Base-by-base conservation (phyloP, 2,329 filamentous ascomycete species). In the Apiospora arundinis region DNA sequence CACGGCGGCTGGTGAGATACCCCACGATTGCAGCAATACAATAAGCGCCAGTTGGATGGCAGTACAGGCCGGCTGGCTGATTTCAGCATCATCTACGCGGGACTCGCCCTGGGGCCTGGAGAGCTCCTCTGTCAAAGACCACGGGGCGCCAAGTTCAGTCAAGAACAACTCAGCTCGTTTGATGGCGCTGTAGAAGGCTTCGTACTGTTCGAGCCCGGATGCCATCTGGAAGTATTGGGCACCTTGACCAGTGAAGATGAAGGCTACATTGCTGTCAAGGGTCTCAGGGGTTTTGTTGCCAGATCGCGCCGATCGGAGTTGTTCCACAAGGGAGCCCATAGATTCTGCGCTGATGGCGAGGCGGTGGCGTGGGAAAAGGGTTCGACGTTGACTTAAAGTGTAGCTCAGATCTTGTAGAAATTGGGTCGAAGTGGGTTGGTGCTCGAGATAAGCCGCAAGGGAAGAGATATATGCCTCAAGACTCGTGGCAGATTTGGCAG, bases 21-120 rank as follows among this genome's bases (percentile, higher is more conserved):
- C 75, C 67, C 78, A 82, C 1, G 72, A 70, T 21, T 72, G 63
- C n/a, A 82, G 74, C 0, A 83, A 73, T 7, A 83, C 78, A 1
- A 84, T 77, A 0, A 86, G 73, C 1, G 75, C 84, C 0, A 87
- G 71, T 70, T 87, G 85, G 0, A 87, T 23, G 0, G 83, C 83
- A 0, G 84, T 85, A 42, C 80, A 85, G 0, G 83, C 52, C 0
- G 85, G 80, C 68, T 86, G 85, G 12, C 78, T 78, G 21, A 79
- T 66, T 11, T 76, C 74, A 1, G 80, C 74, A 7, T 75, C 71
- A 11, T 77, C 70, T 16, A 78, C 70, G 2, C 70, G 72, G 1
- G 73, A 73, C 18, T 73, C 69, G 52, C 73, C 67, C 12, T 71
- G 67, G 56, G 67, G 76, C 74, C 18, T 74, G 71, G 52, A 70